phyloP scores from a whole-genome alignment of 352 stramenopile species.

The Phytophthora macrochlamydospora region DNA sequence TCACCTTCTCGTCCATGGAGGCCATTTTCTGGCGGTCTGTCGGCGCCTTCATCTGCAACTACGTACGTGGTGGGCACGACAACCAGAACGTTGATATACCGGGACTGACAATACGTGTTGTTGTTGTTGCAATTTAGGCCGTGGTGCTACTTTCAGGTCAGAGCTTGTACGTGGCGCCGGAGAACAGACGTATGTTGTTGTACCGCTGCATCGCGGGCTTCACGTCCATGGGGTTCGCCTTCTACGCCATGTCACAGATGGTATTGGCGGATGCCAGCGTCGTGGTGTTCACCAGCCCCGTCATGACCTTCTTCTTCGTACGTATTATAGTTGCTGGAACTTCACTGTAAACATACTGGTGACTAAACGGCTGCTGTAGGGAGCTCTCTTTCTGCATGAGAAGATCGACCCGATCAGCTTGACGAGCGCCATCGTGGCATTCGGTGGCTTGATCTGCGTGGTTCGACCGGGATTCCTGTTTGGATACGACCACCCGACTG shows the following conservation, averaged over 20 bases:
- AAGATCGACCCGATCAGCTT: constrained; percentile 48
- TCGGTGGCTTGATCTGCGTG: constrained; percentile 54
- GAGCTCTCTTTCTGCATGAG: constrained; percentile 45
- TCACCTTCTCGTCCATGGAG: constrained; percentile 75
- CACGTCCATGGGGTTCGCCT: constrained; percentile 66
- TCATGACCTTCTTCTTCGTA: constrained; percentile 34
- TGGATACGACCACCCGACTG: constrained; percentile 28
- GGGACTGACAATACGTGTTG: background rate
- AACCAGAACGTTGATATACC: background rate
- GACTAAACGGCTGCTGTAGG: constrained; percentile 13
- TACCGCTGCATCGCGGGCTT: constrained; percentile 66
- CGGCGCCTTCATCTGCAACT: constrained; percentile 62
- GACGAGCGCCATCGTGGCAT: constrained; percentile 37
- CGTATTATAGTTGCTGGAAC: background rate
- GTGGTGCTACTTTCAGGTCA: constrained; percentile 13
- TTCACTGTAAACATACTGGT: background rate
- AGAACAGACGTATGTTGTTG: constrained; percentile 55
- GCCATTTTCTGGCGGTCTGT: constrained; percentile 74
- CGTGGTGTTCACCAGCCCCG: constrained; percentile 53
- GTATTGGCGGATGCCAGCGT: constrained; percentile 72
- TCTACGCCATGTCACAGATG: constrained; percentile 78
- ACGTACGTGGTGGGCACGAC: constrained; percentile 34
- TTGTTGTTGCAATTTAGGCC: constrained; percentile 6
- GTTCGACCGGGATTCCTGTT: constrained; percentile 54
- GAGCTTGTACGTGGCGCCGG: constrained; percentile 41